These are phyloP conservation scores for Neurospora sp. DNA, from an alignment of 2,329 filamentous ascomycete genomes.

Conservation along the genomic window DNA sequence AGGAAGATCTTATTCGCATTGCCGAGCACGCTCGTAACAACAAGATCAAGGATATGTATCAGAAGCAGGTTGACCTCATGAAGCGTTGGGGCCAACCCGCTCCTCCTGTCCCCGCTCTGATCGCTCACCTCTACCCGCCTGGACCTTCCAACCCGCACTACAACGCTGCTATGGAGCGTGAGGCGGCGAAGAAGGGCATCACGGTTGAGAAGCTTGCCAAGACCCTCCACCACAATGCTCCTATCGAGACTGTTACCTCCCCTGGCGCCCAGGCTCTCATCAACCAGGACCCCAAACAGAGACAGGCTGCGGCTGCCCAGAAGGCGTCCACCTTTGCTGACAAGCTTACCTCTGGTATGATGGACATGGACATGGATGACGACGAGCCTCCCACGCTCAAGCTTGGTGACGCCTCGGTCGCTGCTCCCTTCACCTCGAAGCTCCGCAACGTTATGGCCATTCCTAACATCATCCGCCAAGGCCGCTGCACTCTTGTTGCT, in stretches of 20 bases:
- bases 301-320: conserved; percentile 54
- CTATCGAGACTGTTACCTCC: conserved; percentile 54
- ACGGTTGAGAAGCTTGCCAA: conserved; percentile 48
- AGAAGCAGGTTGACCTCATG: conserved; percentile 91
- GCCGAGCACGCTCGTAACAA: conserved; percentile 87
- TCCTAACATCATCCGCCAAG: conserved; percentile 96
- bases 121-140: conserved; percentile 89
- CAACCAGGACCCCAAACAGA: conserved; percentile 42
- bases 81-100: conserved; percentile 85
- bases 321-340: conserved; percentile 75
- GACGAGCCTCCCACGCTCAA: conserved; percentile 93
- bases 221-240: conserved; percentile 37
- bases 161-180: conserved; percentile 79
- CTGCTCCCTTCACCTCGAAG: conserved; percentile 95
- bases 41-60: conserved; percentile 97
- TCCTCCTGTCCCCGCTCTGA: conserved; percentile 84
- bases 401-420: conserved; percentile 92
- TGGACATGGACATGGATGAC: conserved; percentile 81
- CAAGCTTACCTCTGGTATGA: conserved; percentile 75
- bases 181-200: conserved; percentile 69
- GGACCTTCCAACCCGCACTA: conserved; percentile 90
- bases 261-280: conserved; percentile 53
- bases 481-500: conserved; percentile 91
- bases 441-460: conserved; percentile 93
- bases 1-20: conserved; percentile 83